Percentiles rank a stretch among this genome's conserved stretches.
Conservation (phyloP, 2,329 filamentous ascomycete species). For the Neonectria hederae region DNA sequence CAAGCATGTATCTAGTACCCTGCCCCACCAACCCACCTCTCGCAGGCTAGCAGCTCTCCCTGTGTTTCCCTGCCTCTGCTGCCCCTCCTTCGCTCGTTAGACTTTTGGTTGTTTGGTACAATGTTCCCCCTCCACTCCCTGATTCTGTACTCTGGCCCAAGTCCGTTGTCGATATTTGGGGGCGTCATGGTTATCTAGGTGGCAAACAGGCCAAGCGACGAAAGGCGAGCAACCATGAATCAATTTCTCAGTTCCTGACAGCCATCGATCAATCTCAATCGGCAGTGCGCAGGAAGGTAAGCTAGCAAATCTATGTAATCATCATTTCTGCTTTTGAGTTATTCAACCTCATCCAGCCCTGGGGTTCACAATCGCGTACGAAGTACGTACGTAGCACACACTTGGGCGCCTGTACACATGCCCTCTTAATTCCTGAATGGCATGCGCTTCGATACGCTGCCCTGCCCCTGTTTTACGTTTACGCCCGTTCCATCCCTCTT, state of each 20-base stretch:
- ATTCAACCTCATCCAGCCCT: background rate
- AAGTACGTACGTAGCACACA: background rate
- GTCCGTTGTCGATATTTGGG: background rate
- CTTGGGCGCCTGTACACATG: background rate
- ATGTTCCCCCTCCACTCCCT: conserved; percentile 12
- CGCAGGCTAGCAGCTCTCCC: conserved; percentile 26
- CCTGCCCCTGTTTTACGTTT: conserved; percentile 10
- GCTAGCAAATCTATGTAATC: too few species aligned
- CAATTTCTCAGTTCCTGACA: background rate
- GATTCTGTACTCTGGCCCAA: background rate
- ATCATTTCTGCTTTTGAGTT: background rate
- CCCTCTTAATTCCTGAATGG: background rate
- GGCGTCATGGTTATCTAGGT: conserved; percentile 13
- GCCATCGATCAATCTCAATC: background rate
- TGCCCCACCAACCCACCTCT: conserved; percentile 34
- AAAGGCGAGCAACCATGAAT: background rate
- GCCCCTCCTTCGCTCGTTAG: conserved; percentile 30
- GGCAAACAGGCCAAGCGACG: background rate
- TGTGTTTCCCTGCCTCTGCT: conserved; percentile 10
- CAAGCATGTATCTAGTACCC: conserved; percentile 28
- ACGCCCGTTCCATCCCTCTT: background rate
- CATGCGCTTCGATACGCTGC: background rate
- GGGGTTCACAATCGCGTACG: background rate
- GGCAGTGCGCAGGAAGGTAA: background rate
- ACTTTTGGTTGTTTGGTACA: conserved; percentile 16